Base-by-base conservation (phyloP, 108 stramenopile species). In the Aurantiochytrium sp. region DNA sequence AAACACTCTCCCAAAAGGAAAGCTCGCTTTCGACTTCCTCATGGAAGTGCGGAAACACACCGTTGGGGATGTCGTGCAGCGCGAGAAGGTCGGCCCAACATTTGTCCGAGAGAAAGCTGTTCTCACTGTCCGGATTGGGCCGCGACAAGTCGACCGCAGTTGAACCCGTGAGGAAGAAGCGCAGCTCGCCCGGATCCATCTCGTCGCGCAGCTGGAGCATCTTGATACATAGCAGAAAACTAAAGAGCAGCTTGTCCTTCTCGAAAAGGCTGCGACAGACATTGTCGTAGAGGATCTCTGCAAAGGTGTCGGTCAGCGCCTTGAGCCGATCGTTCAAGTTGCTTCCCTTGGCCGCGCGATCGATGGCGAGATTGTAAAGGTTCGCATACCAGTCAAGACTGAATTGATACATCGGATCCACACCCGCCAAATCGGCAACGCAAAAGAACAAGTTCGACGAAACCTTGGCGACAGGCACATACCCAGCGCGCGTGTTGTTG, bases 401-500 rank as follows among this genome's bases (percentile, higher is more conserved):
- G 94, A 94, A 95, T 91, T 95, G 95, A 87, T 95, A 95, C 94
- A 95, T 95, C 5, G 94, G 94, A 90, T 95, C 94, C 5, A 95
- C 91, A 23, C 73, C 59, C 35, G 72, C 90, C 44, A 95, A 72
- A 71, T 94, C 93, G 28, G 93, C 94, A 49, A 95, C 93, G 60
- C 93, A 93, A 89, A 95, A 95, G 92, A 93, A 95, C 55, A 95
- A 90, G 76, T 90, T 92, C 45, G 92, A 92, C 55, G 93, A 93
- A 8, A 92, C 93, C n/a, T 87, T 60, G 5, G 94, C 94, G 42
- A 95, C 92, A 18, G 94, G 94, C 19, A 90, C 60, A 59, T 95
- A 95, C n/a, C 93, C 92, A 5, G 35, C 58, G 28, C 93, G 90
- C 43, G 91, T 87, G 89, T 92, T 90, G 23, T 90, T 90, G 35